These are phyloP conservation scores for Luffa aegyptiaca DNA, from an alignment of 306 rosid genomes.

Conservation along the genomic window DNA sequence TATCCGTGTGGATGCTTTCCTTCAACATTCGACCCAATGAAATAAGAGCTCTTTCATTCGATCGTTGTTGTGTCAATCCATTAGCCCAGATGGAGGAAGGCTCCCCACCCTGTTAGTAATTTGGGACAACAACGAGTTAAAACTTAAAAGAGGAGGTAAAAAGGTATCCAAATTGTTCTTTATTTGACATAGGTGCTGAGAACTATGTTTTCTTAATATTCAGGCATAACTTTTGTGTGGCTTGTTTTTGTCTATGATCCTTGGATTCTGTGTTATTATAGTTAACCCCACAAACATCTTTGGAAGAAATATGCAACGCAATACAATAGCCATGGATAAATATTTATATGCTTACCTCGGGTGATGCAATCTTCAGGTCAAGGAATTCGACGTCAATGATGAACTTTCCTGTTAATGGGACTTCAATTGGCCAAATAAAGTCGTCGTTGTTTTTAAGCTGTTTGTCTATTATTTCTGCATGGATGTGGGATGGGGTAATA, in stretches of 20 bases:
- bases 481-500: background rate
- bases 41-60: conserved; percentile 58
- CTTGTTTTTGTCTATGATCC: background rate
- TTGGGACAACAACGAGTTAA: background rate
- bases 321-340: background rate
- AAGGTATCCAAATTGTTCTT: background rate
- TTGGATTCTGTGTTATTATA: background rate
- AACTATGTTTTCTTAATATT: background rate
- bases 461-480: conserved; percentile 65
- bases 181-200: background rate
- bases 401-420: conserved; percentile 89
- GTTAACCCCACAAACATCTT: background rate
- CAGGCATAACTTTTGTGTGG: background rate
- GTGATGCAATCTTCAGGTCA: conserved; percentile 70
- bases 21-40: conserved; percentile 68
- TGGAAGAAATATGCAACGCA: background rate
- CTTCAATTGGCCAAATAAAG: conserved; percentile 89
- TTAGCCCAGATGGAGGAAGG: conserved; percentile 75
- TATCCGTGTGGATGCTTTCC: conserved; percentile 86
- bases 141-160: background rate
- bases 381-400: conserved; percentile 90
- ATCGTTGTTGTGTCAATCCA: conserved; percentile 42
- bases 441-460: conserved; percentile 74
- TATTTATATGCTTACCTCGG: conserved; percentile 34
- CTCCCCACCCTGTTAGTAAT: conserved; percentile 50